Evolutionary conservation across 2,329 filamentous ascomycete species (phyloP).

Genomic region (Beauveria australis): DNA sequence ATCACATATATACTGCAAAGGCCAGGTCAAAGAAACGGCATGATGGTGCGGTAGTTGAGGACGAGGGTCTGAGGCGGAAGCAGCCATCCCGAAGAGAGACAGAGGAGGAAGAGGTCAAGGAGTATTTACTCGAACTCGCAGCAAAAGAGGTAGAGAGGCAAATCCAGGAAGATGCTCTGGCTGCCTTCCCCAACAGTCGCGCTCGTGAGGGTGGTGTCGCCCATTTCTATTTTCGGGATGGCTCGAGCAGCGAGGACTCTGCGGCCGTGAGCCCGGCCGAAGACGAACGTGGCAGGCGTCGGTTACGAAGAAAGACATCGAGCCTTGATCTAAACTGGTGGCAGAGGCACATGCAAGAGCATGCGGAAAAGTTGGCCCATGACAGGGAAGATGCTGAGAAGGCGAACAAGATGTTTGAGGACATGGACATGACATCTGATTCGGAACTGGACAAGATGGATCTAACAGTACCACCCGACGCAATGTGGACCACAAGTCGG

Average conservation of each 20-base stretch:
- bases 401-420: slow-evolving; percentile 12
- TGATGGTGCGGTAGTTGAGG: slow-evolving; percentile 20
- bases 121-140: slow-evolving; percentile 71
- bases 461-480: slow-evolving; percentile 29
- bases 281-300: slow-evolving; percentile 20
- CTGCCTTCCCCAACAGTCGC: slow-evolving; percentile 66
- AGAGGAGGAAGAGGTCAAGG: slow-evolving; percentile 67
- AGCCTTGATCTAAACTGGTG: slow-evolving; percentile 62
- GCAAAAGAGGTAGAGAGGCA: slow-evolving; percentile 73
- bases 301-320: slow-evolving; percentile 49
- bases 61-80: slow-evolving; percentile 19
- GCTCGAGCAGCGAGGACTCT: slow-evolving; percentile 48
- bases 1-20: slow-evolving; percentile 46
- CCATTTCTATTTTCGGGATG: slow-evolving; percentile 61
- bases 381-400: slow-evolving; percentile 13
- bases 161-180: slow-evolving; percentile 67
- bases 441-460: slow-evolving; percentile 38
- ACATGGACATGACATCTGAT: slow-evolving; percentile 27
- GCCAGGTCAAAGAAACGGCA: slow-evolving; percentile 32
- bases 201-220: slow-evolving; percentile 61
- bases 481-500: slow-evolving; percentile 33
- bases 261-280: slow-evolving; percentile 28
- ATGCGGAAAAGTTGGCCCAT: slow-evolving; percentile 57
- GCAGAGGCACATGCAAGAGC: slow-evolving; percentile 70
- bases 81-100: slow-evolving; percentile 52